Conservation (phyloP, 306 rosid genomes). For the Glycine latifolia region DNA sequence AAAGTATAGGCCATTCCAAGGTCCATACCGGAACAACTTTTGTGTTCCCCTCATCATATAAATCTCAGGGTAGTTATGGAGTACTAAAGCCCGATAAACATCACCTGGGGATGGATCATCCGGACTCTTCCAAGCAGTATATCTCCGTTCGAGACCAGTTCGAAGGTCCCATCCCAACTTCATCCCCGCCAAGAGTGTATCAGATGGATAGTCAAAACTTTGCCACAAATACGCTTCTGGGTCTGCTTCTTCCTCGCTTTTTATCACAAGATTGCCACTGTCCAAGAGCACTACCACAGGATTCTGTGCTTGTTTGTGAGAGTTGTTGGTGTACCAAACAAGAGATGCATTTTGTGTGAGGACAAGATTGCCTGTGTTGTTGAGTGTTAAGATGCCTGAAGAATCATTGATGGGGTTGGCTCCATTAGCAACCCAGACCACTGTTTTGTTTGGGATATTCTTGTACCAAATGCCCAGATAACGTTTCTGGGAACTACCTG, state of each 20-base stretch:
- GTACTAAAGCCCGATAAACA: background rate
- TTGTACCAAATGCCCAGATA: conserved; percentile 24
- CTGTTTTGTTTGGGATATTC: background rate
- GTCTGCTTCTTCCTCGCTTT: background rate
- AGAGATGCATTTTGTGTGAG: background rate
- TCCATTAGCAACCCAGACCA: conserved; percentile 23
- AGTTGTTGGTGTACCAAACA: conserved; percentile 45
- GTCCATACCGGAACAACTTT: conserved; percentile 11
- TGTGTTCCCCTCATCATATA: conserved; percentile 30
- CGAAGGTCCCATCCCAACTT: conserved; percentile 56
- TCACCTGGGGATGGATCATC: conserved; percentile 57
- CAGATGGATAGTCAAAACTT: conserved; percentile 70
- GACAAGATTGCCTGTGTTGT: conserved; percentile 36
- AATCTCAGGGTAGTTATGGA: conserved; percentile 21
- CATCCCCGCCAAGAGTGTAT: conserved; percentile 59
- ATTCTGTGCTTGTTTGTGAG: background rate
- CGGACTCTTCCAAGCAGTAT: conserved; percentile 56
- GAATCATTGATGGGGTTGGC: conserved; percentile 45
- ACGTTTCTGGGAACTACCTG: conserved; percentile 11
- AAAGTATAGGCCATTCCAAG: conserved; percentile 39
- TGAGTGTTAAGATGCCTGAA: conserved; percentile 37
- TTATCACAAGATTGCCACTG: conserved; percentile 49
- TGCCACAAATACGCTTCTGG: conserved; percentile 45
- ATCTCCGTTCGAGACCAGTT: conserved; percentile 28
- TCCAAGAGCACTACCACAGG: conserved; percentile 46